Evolutionary conservation across 176 grass and related monocot species (phyloP).

Genomic region (Eleusine indica): DNA sequence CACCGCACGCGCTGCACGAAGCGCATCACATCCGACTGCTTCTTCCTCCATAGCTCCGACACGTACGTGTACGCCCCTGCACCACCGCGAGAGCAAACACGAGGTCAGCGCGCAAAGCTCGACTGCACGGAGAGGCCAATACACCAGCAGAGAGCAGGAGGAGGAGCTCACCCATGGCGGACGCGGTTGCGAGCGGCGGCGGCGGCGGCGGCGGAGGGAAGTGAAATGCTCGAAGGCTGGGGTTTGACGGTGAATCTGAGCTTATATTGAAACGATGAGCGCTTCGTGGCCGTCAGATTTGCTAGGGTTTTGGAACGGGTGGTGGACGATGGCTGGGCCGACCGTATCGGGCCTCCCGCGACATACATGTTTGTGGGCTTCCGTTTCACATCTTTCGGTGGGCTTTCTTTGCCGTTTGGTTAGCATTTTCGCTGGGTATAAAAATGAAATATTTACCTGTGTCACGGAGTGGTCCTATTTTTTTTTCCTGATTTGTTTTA

Average conservation of each 20-base stretch:
- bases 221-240: not conserved
- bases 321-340: not conserved
- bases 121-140: not conserved
- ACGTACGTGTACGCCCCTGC: slow-evolving; percentile 89
- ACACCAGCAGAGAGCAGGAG: not conserved
- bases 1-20: slow-evolving; percentile 78
- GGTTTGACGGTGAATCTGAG: not conserved
- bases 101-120: too few species aligned
- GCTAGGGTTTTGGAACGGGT: slow-evolving; percentile 48
- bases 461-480: not conserved
- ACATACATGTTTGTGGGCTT: not conserved
- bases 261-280: slow-evolving; percentile 23
- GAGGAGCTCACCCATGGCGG: slow-evolving; percentile 48
- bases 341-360: too few species aligned
- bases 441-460: too few species aligned
- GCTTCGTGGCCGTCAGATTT: slow-evolving; percentile 44
- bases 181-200: not conserved
- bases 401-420: not conserved
- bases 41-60: slow-evolving; percentile 88
- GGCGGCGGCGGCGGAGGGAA: slow-evolving; percentile 24
- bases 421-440: not conserved
- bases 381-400: not conserved
- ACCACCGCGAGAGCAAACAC: not conserved
- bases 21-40: slow-evolving; percentile 81
- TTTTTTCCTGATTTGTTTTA: not conserved